These are phyloP conservation scores for Chalciporus piperatus DNA, from an alignment of 768 basidiomycete species.

Conservation along the genomic window DNA sequence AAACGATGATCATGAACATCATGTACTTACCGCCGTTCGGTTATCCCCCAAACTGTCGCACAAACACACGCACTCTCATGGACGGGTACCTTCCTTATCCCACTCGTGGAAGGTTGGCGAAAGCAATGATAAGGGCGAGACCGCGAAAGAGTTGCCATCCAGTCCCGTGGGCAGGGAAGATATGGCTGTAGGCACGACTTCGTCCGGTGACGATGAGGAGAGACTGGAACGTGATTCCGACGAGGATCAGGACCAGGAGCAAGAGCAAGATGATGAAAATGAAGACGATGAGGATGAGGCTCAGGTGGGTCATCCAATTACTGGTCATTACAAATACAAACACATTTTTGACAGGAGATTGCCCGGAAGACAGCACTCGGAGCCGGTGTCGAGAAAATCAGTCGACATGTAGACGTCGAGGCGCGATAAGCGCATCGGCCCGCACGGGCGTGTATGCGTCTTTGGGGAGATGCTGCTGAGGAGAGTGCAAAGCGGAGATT, in stretches of 20 bases:
- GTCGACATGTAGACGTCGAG: slow-evolving; percentile 29
- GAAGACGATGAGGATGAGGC: slow-evolving; percentile 18
- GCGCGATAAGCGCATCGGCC: slow-evolving; percentile 9
- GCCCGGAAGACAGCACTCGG: slow-evolving; percentile 32
- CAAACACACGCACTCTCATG: slow-evolving; percentile 6
- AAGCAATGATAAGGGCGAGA: not conserved
- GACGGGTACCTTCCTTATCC: not conserved
- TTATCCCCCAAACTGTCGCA: slow-evolving; percentile 18
- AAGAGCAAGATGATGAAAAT: slow-evolving; percentile 14
- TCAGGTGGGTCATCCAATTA: slow-evolving; percentile 14
- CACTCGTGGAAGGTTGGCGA: slow-evolving; percentile 7
- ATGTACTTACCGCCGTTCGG: slow-evolving; percentile 25
- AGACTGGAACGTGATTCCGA: slow-evolving; percentile 6
- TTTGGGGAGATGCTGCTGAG: not conserved
- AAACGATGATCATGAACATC: slow-evolving; percentile 19
- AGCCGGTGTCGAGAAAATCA: slow-evolving; percentile 37
- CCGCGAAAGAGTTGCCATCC: not conserved
- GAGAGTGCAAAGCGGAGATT: slow-evolving; percentile 8
- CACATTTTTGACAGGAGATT: slow-evolving; percentile 18
- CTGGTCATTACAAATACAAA: not conserved
- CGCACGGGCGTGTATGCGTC: not conserved
- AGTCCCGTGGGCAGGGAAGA: slow-evolving; percentile 13
- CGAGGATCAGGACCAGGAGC: slow-evolving; percentile 1
- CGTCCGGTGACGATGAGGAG: slow-evolving; percentile 13
- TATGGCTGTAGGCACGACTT: slow-evolving; percentile 5